Evolutionary conservation across 2,329 filamentous ascomycete genomes (phyloP).

Genomic region (Colletotrichum falcatum): DNA sequence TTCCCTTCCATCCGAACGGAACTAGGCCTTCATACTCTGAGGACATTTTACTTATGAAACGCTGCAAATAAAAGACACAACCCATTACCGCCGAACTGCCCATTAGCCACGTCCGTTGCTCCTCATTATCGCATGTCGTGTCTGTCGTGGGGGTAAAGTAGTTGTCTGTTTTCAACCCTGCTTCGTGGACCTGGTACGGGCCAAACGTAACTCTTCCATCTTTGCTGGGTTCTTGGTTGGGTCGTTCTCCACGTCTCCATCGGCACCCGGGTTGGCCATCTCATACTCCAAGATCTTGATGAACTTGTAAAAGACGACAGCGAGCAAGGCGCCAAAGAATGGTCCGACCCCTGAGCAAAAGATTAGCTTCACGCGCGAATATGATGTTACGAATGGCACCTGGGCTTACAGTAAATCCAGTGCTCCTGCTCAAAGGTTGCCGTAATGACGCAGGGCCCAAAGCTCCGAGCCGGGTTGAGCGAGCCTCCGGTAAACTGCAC

Average conservation of each 20-base stretch:
- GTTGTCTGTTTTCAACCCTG: slow-evolving; percentile 17
- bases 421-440: slow-evolving; percentile 56
- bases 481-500: slow-evolving; percentile 62
- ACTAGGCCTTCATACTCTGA: background rate
- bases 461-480: slow-evolving; percentile 60
- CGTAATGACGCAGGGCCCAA: slow-evolving; percentile 60
- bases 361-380: slow-evolving; percentile 15
- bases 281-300: slow-evolving; percentile 57
- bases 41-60: background rate
- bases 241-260: slow-evolving; percentile 57
- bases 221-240: slow-evolving; percentile 59
- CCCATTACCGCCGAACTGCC: slow-evolving; percentile 22
- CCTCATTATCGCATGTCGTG: slow-evolving; percentile 28
- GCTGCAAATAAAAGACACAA: background rate
- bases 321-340: slow-evolving; percentile 49
- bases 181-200: slow-evolving; percentile 34
- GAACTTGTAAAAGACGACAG: slow-evolving; percentile 54
- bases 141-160: slow-evolving; percentile 5
- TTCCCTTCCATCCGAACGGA: background rate
- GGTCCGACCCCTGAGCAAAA: slow-evolving; percentile 49
- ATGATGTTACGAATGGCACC: slow-evolving; percentile 47
- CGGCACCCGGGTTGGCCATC: slow-evolving; percentile 61
- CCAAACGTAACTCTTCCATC: slow-evolving; percentile 45
- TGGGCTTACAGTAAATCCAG: slow-evolving; percentile 59
- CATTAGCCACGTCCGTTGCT: slow-evolving; percentile 26